Base-by-base conservation (phyloP, 352 stramenopile genomes). In the Globisporangium iwayamae region DNA sequence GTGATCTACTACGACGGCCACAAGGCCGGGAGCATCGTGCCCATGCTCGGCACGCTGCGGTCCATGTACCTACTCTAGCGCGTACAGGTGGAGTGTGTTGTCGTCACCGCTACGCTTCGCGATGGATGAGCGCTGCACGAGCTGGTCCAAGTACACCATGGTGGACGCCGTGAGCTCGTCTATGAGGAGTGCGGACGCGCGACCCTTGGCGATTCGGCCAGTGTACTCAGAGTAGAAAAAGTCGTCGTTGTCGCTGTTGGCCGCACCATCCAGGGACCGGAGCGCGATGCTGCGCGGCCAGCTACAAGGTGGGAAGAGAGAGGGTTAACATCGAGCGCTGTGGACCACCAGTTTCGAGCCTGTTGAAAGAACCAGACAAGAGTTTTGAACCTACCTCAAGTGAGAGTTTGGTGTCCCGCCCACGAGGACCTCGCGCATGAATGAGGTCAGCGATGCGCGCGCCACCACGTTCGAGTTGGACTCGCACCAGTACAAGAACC, bases 1-100 rank as follows among this genome's bases (percentile, higher is more conserved):
- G 77, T 89, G 41, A 89, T 94, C 52, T 92, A 92, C 66, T 89
- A 83, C 36, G 78, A 85, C 55, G 75, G 71, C 38, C 78, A 73
- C 22, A 67, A 70, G 18, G 60, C 52, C 2, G 39, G 67, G n/a
- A 79, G 69, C 43, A 76, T 89, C 41, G 69, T 78, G 10, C 67
- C 73, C 0, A 80, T 89, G 34, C 56, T 93, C 25, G 75, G 67
- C 2, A 90, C 72, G 1, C 60, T 93, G 14, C 79, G 83, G 4
- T 67, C 68, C 7, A 87, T 89, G 65, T 90, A 91, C 45, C 61
- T 64, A 77, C 60, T 87, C 68, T 76, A 89, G 54, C 3, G 64
- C 72, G 48, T 74, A 85, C 18, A 81, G 52, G 46, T 80, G 69
- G 13, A 72, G 16, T 39, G 68, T 41, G 10, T 41, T 63, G 38